Evolutionary conservation across 208 protist genomes (phyloP).

Genomic region (Lotmaria passim): DNA sequence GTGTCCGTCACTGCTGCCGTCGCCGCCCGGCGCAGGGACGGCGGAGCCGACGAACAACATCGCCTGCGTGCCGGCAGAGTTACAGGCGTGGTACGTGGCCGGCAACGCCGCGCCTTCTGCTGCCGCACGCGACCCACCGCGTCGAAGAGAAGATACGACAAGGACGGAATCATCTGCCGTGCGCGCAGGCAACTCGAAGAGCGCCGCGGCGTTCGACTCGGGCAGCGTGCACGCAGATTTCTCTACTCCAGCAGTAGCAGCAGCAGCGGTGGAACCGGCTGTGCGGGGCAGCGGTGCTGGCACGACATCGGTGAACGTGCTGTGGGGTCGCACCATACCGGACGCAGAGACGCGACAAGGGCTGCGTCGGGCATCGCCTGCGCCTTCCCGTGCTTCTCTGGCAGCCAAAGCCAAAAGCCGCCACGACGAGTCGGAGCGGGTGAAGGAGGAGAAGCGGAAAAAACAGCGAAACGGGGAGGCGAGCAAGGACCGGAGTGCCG

Average conservation of each 20-base stretch:
- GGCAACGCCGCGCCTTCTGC: neutral
- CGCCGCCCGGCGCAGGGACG: neutral
- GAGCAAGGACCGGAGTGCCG: too few species aligned
- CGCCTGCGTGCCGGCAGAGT: slow-evolving; percentile 16
- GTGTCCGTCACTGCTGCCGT: too few species aligned
- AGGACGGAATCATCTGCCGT: neutral
- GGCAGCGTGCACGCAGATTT: too few species aligned
- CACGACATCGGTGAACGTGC: slow-evolving; percentile 45
- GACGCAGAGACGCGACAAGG: neutral
- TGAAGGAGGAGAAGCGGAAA: too few species aligned
- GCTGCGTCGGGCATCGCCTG: neutral
- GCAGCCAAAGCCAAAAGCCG: neutral
- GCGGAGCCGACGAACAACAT: neutral
- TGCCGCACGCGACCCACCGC: neutral
- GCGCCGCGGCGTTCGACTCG: neutral
- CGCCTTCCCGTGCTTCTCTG: neutral
- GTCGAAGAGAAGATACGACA: neutral
- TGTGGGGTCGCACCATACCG: slow-evolving; percentile 6
- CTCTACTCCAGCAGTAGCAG: too few species aligned
- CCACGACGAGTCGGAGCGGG: too few species aligned
- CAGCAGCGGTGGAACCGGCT: slow-evolving; percentile 1
- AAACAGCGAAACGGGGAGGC: too few species aligned
- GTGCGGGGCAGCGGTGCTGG: slow-evolving; percentile 42
- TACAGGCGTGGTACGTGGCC: slow-evolving; percentile 30
- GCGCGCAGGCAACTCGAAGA: neutral